A percentile compares a stretch with the other conserved stretches of the same genome.
These are phyloP conservation scores for Neopestalotiopsis sp. DNA, from an alignment of 2,329 filamentous ascomycete species.

Conservation along the genomic window DNA sequence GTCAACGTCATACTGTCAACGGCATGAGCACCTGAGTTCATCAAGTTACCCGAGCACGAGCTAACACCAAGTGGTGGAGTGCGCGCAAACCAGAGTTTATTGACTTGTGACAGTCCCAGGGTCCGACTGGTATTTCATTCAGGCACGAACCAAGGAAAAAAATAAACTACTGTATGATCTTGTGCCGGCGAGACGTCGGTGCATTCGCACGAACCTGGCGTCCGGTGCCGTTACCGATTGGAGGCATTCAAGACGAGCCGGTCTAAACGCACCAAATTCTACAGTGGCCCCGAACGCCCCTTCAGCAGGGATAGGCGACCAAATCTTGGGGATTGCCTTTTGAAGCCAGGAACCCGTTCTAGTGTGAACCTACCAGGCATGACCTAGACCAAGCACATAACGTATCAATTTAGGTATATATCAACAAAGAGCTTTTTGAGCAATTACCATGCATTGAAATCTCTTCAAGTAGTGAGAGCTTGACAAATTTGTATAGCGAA, in stretches of 20 bases:
- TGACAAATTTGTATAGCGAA: no score
- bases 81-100: no score
- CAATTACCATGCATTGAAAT: no score
- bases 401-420: background rate
- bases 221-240: conserved; percentile 9
- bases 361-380: background rate
- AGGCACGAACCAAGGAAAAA: no score
- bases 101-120: no score
- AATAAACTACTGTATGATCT: background rate
- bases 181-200: conserved; percentile 15
- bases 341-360: background rate
- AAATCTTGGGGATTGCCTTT: background rate
- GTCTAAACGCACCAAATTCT: background rate
- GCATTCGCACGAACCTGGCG: background rate
- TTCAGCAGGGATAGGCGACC: background rate
- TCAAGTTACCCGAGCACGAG: no score
- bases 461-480: no score
- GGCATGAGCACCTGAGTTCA: no score
- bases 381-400: background rate
- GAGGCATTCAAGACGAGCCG: background rate
- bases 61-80: no score
- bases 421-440: background rate
- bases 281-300: background rate
- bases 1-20: no score
- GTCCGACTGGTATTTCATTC: no score